Evolutionary conservation across 2,329 filamentous ascomycete genomes (phyloP), one percentile per base, ranked within the genome.

Genomic region (Drechslerella dactyloides): DNA sequence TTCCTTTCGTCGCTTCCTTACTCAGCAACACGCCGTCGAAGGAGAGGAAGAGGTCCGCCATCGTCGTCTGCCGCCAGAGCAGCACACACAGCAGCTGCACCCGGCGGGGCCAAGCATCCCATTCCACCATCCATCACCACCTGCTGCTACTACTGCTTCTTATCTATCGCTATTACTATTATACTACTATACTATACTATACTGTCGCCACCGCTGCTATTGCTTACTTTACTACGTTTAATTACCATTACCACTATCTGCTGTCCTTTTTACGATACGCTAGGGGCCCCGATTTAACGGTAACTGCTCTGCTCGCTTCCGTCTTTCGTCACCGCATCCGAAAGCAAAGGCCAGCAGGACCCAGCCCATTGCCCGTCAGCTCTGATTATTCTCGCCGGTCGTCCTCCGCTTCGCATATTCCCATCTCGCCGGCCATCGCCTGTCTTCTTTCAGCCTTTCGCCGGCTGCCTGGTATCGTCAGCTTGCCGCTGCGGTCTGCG

Each of bases 311-410:
- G 7, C 44, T 48, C 44, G 44, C 44, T 48, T 48, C 44, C 44
- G 17, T 48, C 44, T 48, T 48, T 48, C 44, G 44, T 48, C 44
- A 48, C 44, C 44, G 44, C 44, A 48, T 48, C 44, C 44, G 44
- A 48, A 19, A 48, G 19, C 37, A 42, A 42, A 17, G 27, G 27
- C 27, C 27, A 33, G n/a, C 37, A 42, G 13, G n/a, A n/a, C n/a
- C 37, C n/a, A 42, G 37, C 37, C 6, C 37, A 13, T 15, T 15
- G n/a, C 37, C 37, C 37, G 5, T 13, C 37, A 42, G n/a, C 37
- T 42, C n/a, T n/a, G n/a, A n/a, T n/a, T n/a, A n/a, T n/a, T n/a
- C n/a, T n/a, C n/a, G n/a, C n/a, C n/a, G n/a, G 4, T 4, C 37
- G n/a, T 42, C 11, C 13, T 42, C 37, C 37, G 15, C n/a, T 13